phyloP scores from a whole-genome alignment of 2,329 filamentous ascomycete genomes.

The Colletotrichum sp. region DNA sequence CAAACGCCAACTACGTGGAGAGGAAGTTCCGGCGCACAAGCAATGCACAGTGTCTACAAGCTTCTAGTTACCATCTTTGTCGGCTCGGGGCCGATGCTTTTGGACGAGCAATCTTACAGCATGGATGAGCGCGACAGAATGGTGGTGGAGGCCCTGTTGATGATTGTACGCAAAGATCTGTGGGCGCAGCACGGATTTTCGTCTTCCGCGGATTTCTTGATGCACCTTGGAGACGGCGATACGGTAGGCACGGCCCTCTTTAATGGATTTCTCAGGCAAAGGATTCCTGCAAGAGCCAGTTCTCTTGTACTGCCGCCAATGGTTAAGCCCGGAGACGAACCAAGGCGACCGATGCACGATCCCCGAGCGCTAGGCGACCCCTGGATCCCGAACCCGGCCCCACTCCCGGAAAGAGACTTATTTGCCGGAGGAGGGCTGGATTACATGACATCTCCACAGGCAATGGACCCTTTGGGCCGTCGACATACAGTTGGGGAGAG shows the following conservation, averaged over 20 bases:
- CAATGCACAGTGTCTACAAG: constrained; percentile 56
- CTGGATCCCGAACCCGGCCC: constrained; percentile 33
- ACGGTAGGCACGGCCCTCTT: constrained; percentile 33
- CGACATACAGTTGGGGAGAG: constrained; percentile 54
- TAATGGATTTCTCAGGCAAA: constrained; percentile 18
- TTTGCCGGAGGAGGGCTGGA: constrained; percentile 32
- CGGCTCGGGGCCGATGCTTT: constrained; percentile 45
- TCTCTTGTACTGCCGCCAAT: constrained; percentile 37
- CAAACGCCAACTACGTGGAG: constrained; percentile 6
- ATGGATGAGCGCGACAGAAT: constrained; percentile 51
- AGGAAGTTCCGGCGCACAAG: constrained; percentile 16
- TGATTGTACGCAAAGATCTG: constrained; percentile 49
- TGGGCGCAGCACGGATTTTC: constrained; percentile 53
- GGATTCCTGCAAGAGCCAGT: constrained; percentile 24
- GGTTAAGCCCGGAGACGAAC: constrained; percentile 35
- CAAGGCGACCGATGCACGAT: constrained; percentile 42
- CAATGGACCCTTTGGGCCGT: constrained; percentile 35
- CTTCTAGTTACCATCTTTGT: constrained; percentile 55
- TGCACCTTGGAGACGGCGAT: constrained; percentile 51
- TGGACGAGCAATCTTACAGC: constrained; percentile 47
- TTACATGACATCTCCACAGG: constrained; percentile 35
- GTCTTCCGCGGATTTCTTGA: constrained; percentile 55
- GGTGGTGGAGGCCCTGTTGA: constrained; percentile 46
- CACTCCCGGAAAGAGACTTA: constrained; percentile 30
- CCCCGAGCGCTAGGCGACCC: constrained; percentile 42